Conservation (phyloP, 495 filamentous ascomycete species). For the Tuber magnatum region DNA sequence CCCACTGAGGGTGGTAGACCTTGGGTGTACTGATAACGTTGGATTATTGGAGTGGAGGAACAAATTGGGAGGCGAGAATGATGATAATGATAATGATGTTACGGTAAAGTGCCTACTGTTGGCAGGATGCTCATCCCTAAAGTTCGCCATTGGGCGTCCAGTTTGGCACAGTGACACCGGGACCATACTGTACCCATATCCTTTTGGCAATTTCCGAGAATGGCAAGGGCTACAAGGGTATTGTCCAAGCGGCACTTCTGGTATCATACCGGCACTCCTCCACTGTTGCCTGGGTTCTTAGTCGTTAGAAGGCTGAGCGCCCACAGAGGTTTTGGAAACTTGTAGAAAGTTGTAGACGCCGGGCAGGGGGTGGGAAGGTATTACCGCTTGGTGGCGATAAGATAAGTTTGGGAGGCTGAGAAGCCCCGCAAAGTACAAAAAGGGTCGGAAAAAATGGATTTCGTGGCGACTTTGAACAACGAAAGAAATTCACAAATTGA, state of each 20-base stretch:
- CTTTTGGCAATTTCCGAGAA: neutral
- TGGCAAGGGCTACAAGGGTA: neutral
- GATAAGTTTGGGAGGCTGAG: conserved; percentile 32
- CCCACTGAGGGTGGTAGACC: neutral
- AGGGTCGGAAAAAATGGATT: conserved; percentile 7
- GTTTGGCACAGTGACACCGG: neutral
- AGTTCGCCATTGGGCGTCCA: neutral
- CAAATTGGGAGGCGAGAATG: neutral
- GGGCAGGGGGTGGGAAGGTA: neutral
- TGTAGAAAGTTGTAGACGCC: conserved; percentile 13
- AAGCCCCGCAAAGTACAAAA: neutral
- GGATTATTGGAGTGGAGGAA: neutral
- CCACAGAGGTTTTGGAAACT: neutral
- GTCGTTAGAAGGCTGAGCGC: neutral
- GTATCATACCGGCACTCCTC: neutral
- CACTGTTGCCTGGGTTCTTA: conserved; percentile 1
- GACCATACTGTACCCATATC: neutral
- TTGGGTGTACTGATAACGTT: neutral
- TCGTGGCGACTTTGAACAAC: conserved; percentile 9
- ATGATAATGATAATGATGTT: neutral
- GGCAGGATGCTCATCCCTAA: neutral
- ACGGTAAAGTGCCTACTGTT: neutral
- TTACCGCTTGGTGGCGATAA: conserved; percentile 6
- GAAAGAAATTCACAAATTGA: conserved; percentile 9
- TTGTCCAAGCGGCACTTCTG: neutral